These are phyloP conservation scores for Cicer yamashitae DNA, from an alignment of 306 rosid species.

Conservation along the genomic window DNA sequence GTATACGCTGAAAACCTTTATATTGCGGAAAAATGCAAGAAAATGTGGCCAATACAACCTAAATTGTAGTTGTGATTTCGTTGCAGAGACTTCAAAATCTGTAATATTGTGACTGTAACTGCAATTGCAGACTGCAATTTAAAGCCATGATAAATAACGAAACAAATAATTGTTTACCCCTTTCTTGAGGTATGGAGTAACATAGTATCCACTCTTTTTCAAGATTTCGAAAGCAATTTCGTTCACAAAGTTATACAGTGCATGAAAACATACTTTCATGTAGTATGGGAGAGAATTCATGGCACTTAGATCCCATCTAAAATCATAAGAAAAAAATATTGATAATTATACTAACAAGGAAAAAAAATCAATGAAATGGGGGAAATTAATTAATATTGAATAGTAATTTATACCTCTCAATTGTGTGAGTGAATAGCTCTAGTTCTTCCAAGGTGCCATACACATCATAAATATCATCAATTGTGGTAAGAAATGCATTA, in stretches of 20 bases:
- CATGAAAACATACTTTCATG: conserved; percentile 14
- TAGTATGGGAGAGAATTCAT: conserved; percentile 6
- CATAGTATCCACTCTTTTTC: neutral
- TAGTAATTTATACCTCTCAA: neutral
- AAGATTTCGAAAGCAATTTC: neutral
- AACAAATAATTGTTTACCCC: neutral
- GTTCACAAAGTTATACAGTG: neutral
- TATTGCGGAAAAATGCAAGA: no score
- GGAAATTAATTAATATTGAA: no score
- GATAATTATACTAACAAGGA: neutral
- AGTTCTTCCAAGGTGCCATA: conserved; percentile 22
- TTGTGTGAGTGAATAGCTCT: conserved; percentile 11
- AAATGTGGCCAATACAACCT: no score
- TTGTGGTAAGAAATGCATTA: neutral
- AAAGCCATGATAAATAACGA: neutral
- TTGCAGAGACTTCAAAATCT: no score
- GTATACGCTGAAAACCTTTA: no score
- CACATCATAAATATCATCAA: conserved; percentile 18
- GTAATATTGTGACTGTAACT: no score
- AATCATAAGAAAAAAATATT: neutral
- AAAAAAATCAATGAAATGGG: neutral
- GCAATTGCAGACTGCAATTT: no score
- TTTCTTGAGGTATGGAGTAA: neutral
- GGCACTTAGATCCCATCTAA: conserved; percentile 23
- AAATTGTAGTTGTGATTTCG: no score